Base-by-base conservation (phyloP, 2,329 filamentous ascomycete genomes). In the Epicoccum sorghinum region DNA sequence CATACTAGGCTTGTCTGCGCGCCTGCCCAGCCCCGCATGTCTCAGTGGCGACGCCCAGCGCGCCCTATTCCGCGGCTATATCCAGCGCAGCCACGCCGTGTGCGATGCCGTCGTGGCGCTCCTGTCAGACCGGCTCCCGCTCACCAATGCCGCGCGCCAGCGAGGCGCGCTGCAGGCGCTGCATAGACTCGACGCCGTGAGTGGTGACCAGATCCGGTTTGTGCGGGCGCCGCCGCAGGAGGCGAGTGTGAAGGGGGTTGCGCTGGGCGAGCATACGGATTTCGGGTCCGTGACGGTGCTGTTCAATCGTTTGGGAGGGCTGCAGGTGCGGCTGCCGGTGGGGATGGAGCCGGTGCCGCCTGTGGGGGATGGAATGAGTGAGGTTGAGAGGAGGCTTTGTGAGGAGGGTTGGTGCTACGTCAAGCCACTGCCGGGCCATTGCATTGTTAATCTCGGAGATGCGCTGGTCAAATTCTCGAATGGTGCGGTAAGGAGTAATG, bases 231-330 rank as follows among this genome's bases (percentile, higher is more conserved):
- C 80, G 6, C 78, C 80, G 2, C 80, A 82, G 58, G 37, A 47
- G 3, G 24, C 7, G 4, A 36, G 37, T 3, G 33, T 37, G 4
- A 27, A 38, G n/a, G 44, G 42, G 8, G 77, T 78, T 3, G 77
- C 78, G 2, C 62, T 83, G 22, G 80, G 80, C 22, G 80, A 81
- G 51, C 83, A 86, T 62, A 84, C 82, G 2, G 83, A 85, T 59
- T 84, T 84, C 58, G 83, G 82, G 40, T 80, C 75, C 46, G 74
- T 85, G 5, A 85, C 83, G 0, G 69, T 85, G 4, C 75, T 86
- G 2, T 83, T 85, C 68, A 85, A 84, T 67, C 76, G 80, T 0
- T 66, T 85, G 2, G 82, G 82, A 0, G 83, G 83, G 0, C 72
- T 85, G 7, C 83, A 85, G 62, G 79, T 85, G 3, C 71, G 80